A percentile compares a stretch with the other conserved stretches of the same genome.
phyloP scores from a whole-genome alignment of 2,329 filamentous ascomycete genomes.

The Penicillium janthinellum region DNA sequence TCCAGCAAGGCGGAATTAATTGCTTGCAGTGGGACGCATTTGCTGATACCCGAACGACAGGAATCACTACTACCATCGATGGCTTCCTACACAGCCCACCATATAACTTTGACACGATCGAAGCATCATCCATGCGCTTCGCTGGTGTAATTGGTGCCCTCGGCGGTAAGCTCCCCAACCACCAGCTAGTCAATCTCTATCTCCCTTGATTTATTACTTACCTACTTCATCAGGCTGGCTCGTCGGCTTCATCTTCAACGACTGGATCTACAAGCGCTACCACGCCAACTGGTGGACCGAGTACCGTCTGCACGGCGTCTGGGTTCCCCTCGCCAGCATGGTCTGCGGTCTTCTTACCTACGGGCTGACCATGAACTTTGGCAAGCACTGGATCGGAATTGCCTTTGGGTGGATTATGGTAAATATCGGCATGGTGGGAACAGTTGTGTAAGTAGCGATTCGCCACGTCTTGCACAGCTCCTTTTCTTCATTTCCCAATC shows the following conservation, averaged over 20 bases:
- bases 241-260: conserved; percentile 41
- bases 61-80: conserved; percentile 41
- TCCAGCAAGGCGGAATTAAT: not conserved
- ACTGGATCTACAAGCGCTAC: conserved; percentile 33
- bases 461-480: too few species aligned
- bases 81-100: conserved; percentile 37
- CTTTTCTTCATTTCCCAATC: too few species aligned
- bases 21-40: not conserved
- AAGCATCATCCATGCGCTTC: conserved; percentile 42
- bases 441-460: conserved; percentile 33
- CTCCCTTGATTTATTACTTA: not conserved
- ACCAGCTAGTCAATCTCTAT: not conserved
- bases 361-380: conserved; percentile 38
- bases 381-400: conserved; percentile 40
- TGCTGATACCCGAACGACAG: conserved; percentile 9
- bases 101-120: conserved; percentile 37
- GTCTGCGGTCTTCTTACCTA: conserved; percentile 37
- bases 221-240: conserved; percentile 27
- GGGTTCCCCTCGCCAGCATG: conserved; percentile 36
- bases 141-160: conserved; percentile 39
- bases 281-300: conserved; percentile 33
- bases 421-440: conserved; percentile 39
- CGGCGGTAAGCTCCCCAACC: conserved; percentile 22
- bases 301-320: conserved; percentile 41
- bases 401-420: conserved; percentile 44